These are phyloP conservation scores for Rhodotorula sp. DNA, from an alignment of 1,284 basidiomycete species.

Conservation along the genomic window DNA sequence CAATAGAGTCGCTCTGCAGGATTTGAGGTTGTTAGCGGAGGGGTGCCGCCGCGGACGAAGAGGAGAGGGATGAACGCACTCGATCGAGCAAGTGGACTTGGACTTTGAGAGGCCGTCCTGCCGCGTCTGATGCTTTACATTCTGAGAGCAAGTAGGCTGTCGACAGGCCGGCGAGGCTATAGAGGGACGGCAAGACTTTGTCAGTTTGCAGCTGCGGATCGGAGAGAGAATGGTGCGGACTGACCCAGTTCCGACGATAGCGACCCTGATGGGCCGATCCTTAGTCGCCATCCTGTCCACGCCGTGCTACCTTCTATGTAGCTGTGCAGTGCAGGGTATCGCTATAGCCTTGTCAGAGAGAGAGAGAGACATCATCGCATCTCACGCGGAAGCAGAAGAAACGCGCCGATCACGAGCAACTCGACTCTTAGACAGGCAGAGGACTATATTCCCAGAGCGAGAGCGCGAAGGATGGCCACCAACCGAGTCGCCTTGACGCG, in stretches of 20 bases:
- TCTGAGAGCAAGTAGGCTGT: slow-evolving; percentile 62
- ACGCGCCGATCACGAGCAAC: background rate
- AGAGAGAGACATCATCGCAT: background rate
- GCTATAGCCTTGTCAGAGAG: no score
- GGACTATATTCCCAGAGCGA: no score
- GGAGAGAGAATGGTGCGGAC: background rate
- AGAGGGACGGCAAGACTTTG: background rate
- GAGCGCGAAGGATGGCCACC: background rate
- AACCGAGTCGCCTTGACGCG: background rate
- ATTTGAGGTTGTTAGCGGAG: background rate
- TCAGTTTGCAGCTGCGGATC: background rate
- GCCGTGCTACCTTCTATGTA: background rate
- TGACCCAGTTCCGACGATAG: slow-evolving; percentile 36
- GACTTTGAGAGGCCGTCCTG: slow-evolving; percentile 53
- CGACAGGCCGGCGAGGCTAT: slow-evolving; percentile 63
- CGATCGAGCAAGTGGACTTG: slow-evolving; percentile 73
- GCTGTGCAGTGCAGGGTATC: background rate
- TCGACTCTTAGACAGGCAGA: no score
- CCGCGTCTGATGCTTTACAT: slow-evolving; percentile 40
- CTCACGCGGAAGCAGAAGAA: background rate
- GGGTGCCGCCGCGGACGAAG: background rate
- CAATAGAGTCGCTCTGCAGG: slow-evolving; percentile 27
- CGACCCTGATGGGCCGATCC: slow-evolving; percentile 13
- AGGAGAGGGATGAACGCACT: slow-evolving; percentile 51
- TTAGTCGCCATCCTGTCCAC: background rate